phyloP scores from a whole-genome alignment of 1,284 basidiomycete species.

The Tremellales sp. region DNA sequence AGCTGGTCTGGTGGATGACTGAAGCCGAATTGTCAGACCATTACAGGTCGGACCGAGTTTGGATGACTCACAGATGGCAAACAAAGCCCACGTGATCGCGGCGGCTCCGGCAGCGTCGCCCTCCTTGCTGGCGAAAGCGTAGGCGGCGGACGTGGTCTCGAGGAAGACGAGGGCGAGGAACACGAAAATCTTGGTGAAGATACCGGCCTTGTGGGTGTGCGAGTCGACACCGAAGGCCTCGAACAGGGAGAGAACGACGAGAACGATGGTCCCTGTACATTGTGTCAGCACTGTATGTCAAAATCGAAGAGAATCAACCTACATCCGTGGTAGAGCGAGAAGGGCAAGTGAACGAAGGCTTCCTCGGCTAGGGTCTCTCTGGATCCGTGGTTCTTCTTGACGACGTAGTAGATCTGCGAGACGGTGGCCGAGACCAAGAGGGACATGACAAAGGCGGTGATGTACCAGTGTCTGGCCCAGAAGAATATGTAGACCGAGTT shows the following conservation, averaged over 20 bases:
- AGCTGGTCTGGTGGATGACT: conserved; percentile 58
- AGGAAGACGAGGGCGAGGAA: conserved; percentile 90
- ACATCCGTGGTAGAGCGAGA: conserved; percentile 91
- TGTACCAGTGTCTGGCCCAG: conserved; percentile 63
- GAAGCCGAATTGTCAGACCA: conserved; percentile 7
- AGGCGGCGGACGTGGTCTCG: conserved; percentile 83
- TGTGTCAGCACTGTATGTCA: background rate
- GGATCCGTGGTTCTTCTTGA: conserved; percentile 71
- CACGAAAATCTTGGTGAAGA: conserved; percentile 90
- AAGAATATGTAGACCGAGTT: conserved; percentile 82
- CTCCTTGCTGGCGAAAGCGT: conserved; percentile 82
- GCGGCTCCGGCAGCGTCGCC: conserved; percentile 62
- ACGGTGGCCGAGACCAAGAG: conserved; percentile 61
- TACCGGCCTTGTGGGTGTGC: conserved; percentile 60
- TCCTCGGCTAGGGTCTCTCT: conserved; percentile 67
- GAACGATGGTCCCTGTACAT: conserved; percentile 67
- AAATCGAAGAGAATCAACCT: conserved; percentile 14
- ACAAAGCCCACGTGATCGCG: conserved; percentile 47
- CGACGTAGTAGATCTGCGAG: conserved; percentile 77
- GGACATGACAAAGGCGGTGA: conserved; percentile 76
- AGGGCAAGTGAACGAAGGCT: conserved; percentile 58
- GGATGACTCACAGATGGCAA: conserved; percentile 43
- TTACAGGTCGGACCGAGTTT: conserved; percentile 1
- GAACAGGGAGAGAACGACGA: conserved; percentile 82
- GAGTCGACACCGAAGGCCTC: conserved; percentile 86